Conservation (phyloP, 768 basidiomycete genomes). For the Gloeopeniophorella convolvens region DNA sequence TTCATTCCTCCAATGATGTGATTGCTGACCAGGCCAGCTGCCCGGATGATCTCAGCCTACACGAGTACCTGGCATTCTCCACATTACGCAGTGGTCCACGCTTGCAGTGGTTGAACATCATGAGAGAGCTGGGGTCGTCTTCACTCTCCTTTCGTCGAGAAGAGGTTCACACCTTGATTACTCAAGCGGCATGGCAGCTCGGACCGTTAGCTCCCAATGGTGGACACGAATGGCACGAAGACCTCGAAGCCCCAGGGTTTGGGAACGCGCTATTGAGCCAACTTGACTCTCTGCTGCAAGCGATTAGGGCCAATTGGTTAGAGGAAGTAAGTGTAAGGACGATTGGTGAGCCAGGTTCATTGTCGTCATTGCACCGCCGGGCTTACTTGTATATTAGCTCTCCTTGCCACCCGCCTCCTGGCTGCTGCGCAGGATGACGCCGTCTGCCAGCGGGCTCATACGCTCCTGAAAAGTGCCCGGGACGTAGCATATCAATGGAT, state of each 20-base stretch:
- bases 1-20: slow-evolving; percentile 34
- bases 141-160: slow-evolving; percentile 33
- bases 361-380: neutral
- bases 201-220: slow-evolving; percentile 26
- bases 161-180: slow-evolving; percentile 37
- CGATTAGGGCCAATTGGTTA: slow-evolving; percentile 37
- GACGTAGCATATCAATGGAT: neutral
- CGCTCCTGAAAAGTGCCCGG: slow-evolving; percentile 2
- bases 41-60: slow-evolving; percentile 33
- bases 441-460: neutral
- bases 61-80: slow-evolving; percentile 44
- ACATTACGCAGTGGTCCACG: slow-evolving; percentile 37
- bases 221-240: slow-evolving; percentile 35
- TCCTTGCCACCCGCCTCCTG: slow-evolving; percentile 2
- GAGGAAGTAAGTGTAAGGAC: slow-evolving; percentile 7
- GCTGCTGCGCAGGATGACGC: neutral
- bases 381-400: neutral
- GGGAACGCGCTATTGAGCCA: slow-evolving; percentile 32
- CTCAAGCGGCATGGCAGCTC: slow-evolving; percentile 41
- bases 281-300: slow-evolving; percentile 30
- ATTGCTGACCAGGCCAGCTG: slow-evolving; percentile 38
- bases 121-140: slow-evolving; percentile 35
- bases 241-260: slow-evolving; percentile 31
- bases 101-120: slow-evolving; percentile 46
- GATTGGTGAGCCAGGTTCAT: neutral